These are phyloP conservation scores for Globisporangium nodosum DNA, from an alignment of 352 stramenopile genomes.

Conservation along the genomic window DNA sequence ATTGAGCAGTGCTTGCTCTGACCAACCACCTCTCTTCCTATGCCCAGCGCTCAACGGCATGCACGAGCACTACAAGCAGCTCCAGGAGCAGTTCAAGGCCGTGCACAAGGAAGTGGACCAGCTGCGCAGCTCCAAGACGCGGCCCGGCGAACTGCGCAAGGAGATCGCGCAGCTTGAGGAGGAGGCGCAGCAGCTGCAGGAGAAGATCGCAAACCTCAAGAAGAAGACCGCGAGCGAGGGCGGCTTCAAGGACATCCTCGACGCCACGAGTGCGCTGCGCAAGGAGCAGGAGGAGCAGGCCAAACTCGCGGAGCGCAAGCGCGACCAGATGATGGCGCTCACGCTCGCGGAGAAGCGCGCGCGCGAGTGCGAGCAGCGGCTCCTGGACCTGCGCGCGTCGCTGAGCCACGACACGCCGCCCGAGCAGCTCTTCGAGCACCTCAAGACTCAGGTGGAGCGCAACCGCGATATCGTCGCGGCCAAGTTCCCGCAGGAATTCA, in stretches of 20 bases:
- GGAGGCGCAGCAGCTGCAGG: conserved; percentile 84
- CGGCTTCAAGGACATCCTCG: conserved; percentile 88
- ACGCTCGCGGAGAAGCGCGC: conserved; percentile 80
- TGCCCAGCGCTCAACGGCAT: conserved; percentile 56
- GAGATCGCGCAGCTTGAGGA: conserved; percentile 92
- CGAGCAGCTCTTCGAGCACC: conserved; percentile 85
- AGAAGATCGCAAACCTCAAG: conserved; percentile 89
- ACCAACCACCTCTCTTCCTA: not conserved
- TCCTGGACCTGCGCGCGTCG: conserved; percentile 68
- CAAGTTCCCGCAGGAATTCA: conserved; percentile 80
- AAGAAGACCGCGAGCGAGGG: conserved; percentile 79
- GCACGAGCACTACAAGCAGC: conserved; percentile 88
- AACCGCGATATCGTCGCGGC: conserved; percentile 60
- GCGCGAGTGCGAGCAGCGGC: conserved; percentile 60
- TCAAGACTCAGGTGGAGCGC: conserved; percentile 71
- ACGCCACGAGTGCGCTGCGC: conserved; percentile 86
- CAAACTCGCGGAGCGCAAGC: conserved; percentile 84
- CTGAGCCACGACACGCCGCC: conserved; percentile 70
- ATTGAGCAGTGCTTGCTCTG: not conserved
- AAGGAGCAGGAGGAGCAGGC: conserved; percentile 94
- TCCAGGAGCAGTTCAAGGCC: conserved; percentile 91
- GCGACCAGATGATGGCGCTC: conserved; percentile 85
- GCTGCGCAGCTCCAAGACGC: conserved; percentile 69
- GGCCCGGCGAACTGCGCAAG: conserved; percentile 77
- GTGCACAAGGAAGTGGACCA: conserved; percentile 90